These are phyloP conservation scores for Dictyostelium firmibasis DNA, from an alignment of 78 protist genomes.

Conservation along the genomic window DNA sequence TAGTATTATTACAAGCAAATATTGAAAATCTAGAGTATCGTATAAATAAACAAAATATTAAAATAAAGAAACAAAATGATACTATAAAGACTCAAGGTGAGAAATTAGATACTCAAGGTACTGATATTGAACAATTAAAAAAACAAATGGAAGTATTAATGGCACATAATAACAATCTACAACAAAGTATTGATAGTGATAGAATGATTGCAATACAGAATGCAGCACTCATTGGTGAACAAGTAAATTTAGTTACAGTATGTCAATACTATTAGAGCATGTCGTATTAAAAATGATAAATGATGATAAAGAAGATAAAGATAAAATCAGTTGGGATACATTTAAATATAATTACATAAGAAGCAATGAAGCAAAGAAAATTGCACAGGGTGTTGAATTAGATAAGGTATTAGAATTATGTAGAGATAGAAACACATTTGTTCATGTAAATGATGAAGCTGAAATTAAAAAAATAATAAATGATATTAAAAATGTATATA, in stretches of 20 bases:
- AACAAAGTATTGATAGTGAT: background rate
- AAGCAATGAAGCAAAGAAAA: background rate
- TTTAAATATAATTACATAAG: background rate
- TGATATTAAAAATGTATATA: too few relatives aligned
- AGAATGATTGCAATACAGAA: background rate
- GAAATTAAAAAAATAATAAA: too few relatives aligned
- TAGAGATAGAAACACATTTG: background rate
- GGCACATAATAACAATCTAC: background rate
- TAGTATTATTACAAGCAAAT: too few relatives aligned
- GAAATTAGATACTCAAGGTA: too few relatives aligned
- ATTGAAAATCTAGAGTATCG: too few relatives aligned
- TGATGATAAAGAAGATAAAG: background rate
- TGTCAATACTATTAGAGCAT: slow-evolving; percentile 1
- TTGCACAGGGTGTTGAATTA: background rate
- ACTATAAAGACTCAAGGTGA: too few relatives aligned
- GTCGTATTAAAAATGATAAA: background rate
- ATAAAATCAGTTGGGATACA: background rate
- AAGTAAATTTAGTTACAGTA: background rate
- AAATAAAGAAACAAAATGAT: too few relatives aligned
- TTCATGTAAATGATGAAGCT: too few relatives aligned
- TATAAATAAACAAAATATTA: too few relatives aligned
- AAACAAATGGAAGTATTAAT: too few relatives aligned
- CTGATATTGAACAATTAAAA: too few relatives aligned
- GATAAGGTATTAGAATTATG: background rate
- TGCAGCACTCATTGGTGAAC: background rate